phyloP scores from a whole-genome alignment of 2,329 filamentous ascomycete species.

The Microascus cirrosus region DNA sequence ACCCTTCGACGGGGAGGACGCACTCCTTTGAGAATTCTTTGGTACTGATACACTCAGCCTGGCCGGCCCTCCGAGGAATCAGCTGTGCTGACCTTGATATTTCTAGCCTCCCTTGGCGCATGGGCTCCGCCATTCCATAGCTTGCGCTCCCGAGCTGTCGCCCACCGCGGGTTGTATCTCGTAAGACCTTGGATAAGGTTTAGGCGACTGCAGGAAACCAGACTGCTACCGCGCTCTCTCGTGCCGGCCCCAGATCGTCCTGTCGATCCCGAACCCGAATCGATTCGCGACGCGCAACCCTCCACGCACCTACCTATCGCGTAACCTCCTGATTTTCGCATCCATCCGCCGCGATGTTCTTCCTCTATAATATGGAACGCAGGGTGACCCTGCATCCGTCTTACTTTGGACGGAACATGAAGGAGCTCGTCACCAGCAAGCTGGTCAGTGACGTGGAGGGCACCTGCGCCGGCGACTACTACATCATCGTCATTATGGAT shows the following conservation, averaged over 20 bases:
- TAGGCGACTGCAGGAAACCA: too few relatives aligned
- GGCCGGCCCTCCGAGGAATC: neutral
- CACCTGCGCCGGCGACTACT: constrained; percentile 89
- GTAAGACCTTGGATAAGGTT: neutral
- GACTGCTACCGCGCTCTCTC: neutral
- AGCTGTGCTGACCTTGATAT: neutral
- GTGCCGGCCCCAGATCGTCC: neutral
- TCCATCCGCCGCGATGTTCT: constrained; percentile 62
- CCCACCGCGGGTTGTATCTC: neutral
- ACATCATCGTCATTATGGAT: constrained; percentile 96
- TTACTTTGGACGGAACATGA: constrained; percentile 90
- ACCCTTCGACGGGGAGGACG: constrained; percentile 4
- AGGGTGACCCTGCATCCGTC: constrained; percentile 92
- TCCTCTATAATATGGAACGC: constrained; percentile 93
- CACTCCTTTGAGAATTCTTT: constrained; percentile 1
- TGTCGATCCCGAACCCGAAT: neutral
- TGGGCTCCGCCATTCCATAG: neutral
- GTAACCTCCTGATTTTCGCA: neutral
- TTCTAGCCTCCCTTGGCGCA: neutral
- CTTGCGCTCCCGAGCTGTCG: neutral
- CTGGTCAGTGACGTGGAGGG: constrained; percentile 91
- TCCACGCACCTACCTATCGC: neutral
- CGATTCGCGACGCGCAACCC: neutral
- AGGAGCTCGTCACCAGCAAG: constrained; percentile 80
- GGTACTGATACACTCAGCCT: constrained; percentile 1